These are phyloP conservation scores for Collybia nuda DNA, from an alignment of 768 basidiomycete species.

Conservation along the genomic window DNA sequence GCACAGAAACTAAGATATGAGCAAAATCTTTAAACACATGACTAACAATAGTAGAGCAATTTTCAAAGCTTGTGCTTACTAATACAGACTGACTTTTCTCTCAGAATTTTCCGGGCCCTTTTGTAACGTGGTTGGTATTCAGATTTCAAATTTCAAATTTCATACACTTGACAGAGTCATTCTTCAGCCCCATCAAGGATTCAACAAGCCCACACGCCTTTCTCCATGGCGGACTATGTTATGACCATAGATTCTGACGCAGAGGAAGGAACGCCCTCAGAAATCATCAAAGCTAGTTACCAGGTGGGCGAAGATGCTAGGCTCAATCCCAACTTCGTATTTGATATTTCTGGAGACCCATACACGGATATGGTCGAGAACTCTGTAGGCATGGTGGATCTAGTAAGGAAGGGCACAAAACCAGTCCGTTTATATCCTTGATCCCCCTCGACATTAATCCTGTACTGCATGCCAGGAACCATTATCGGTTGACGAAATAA, in stretches of 20 bases:
- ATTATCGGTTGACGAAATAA: constrained; percentile 92
- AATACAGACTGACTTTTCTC: too few relatives aligned
- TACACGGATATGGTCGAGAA: constrained; percentile 55
- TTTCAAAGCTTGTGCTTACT: too few relatives aligned
- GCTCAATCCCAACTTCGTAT: constrained; percentile 81
- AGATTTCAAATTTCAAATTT: too few relatives aligned
- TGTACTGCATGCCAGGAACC: constrained; percentile 45
- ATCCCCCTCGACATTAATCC: constrained; percentile 8
- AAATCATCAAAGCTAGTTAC: constrained; percentile 19
- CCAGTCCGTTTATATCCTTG: constrained; percentile 44
- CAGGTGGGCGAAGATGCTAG: constrained; percentile 51
- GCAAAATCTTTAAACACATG: too few relatives aligned
- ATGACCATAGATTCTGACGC: constrained; percentile 84
- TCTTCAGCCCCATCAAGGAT: too few relatives aligned
- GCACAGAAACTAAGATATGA: too few relatives aligned
- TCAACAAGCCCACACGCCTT: not conserved
- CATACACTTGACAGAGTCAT: too few relatives aligned
- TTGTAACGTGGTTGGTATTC: too few relatives aligned
- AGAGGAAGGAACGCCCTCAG: constrained; percentile 43
- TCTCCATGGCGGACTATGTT: constrained; percentile 60
- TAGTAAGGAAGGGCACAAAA: constrained; percentile 62
- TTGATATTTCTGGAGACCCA: constrained; percentile 75
- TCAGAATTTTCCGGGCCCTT: too few relatives aligned
- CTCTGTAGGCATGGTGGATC: constrained; percentile 43
- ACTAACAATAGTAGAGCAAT: too few relatives aligned